Base-by-base conservation (phyloP, 306 rosid species). In the Vicia sativa region DNA sequence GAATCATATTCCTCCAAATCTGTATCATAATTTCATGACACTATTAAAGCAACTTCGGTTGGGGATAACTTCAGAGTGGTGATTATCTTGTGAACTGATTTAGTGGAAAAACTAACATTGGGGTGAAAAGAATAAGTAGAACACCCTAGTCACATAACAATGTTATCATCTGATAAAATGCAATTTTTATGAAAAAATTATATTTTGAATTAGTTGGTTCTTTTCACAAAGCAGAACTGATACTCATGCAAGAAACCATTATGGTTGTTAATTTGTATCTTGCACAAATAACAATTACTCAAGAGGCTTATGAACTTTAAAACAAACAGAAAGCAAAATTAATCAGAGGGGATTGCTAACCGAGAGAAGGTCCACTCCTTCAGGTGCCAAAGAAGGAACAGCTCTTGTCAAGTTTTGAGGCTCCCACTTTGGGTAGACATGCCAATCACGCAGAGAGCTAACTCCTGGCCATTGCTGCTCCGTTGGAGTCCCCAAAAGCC, bases 391-490 rank as follows among this genome's bases (percentile, higher is more conserved):
- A 16, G 90, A 12, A 8, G 99, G 96, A 67, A 93, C 97, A 21
- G 87, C 80, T 44, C 91, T 84, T 13, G 89, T 81, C 81, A 93
- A 82, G 64, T 59, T 82, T 73, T 93, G 80, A 39, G 76, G 79
- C 71, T 90, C 89, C 99, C 99, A 90, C 11, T 71, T 83, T 3
- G 97, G 99, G 79, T 90, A 93, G 54, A 80, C 89, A 76, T 93
- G 97, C 99, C 97, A 93, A 60, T 93, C 98, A 63, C 95, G 81
- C 67, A 93, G 68, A 54, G 90, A 66, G 73, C 84, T 77, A 76
- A 93, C 98, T 44, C 98, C 97, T 0, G 95, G 89, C 98, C 98
- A 93, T 46, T 83, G 77, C 67, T 83, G 85, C 74, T 93, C 98
- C 0, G 84, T 77, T 46, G 97, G 97, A 49, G 98, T 93, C 23